These are phyloP conservation scores for Xylariaceae sp. DNA, from an alignment of 2,329 filamentous ascomycete species.

Conservation along the genomic window DNA sequence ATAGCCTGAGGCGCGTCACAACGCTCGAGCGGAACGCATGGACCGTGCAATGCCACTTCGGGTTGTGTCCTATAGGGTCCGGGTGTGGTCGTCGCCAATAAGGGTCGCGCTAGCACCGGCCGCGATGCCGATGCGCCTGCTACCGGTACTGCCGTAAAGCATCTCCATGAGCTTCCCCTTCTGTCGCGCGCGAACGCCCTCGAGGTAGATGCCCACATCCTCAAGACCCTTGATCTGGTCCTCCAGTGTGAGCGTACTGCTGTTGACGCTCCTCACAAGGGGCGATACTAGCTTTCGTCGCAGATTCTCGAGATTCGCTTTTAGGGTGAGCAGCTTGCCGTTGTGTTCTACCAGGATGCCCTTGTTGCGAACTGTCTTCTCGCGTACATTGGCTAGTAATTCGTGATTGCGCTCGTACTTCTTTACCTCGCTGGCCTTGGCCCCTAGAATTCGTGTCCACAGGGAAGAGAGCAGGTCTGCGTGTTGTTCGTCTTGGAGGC, in stretches of 20 bases:
- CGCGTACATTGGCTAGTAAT: slow-evolving; percentile 70
- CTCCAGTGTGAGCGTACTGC: slow-evolving; percentile 67
- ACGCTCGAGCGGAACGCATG: background rate
- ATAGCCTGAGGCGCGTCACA: background rate
- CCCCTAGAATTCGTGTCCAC: slow-evolving; percentile 79
- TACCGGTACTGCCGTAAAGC: slow-evolving; percentile 53
- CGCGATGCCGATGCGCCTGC: slow-evolving; percentile 19
- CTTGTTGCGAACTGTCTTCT: slow-evolving; percentile 83
- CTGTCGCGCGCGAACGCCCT: slow-evolving; percentile 68
- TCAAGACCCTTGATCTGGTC: slow-evolving; percentile 81
- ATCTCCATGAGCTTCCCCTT: slow-evolving; percentile 79
- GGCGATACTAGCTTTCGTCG: slow-evolving; percentile 79
- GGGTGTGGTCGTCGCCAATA: slow-evolving; percentile 5
- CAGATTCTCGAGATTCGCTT: slow-evolving; percentile 80
- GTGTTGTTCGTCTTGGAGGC: slow-evolving; percentile 72
- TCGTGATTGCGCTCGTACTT: slow-evolving; percentile 90
- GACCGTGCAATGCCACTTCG: background rate
- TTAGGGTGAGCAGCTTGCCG: slow-evolving; percentile 72
- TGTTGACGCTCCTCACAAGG: slow-evolving; percentile 64
- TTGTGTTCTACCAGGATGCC: slow-evolving; percentile 81
- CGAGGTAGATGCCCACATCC: slow-evolving; percentile 72
- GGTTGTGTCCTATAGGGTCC: background rate
- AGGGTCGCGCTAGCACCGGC: slow-evolving; percentile 18
- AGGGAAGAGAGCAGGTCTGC: slow-evolving; percentile 75
- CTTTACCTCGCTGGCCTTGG: slow-evolving; percentile 65